These are phyloP conservation scores for Citrus glauca DNA, from an alignment of 345 rosid genomes.

Conservation along the genomic window DNA sequence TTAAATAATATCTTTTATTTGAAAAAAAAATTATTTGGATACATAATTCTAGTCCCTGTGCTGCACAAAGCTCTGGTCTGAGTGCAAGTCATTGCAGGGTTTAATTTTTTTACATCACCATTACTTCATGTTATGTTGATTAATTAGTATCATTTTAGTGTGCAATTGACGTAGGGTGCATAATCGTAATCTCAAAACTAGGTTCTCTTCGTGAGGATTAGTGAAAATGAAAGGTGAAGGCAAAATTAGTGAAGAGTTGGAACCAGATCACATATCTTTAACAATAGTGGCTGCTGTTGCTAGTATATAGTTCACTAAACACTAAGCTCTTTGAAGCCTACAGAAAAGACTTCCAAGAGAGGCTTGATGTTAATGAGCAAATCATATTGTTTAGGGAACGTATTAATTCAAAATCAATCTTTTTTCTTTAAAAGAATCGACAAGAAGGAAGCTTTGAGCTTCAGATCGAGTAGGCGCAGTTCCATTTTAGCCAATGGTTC, in stretches of 20 bases:
- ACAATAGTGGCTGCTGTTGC: neutral
- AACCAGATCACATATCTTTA: neutral
- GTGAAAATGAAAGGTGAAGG: neutral
- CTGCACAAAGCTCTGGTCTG: neutral
- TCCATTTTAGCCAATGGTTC: neutral
- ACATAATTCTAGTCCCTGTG: too few species aligned
- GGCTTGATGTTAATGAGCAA: neutral
- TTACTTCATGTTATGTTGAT: neutral
- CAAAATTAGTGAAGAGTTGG: neutral
- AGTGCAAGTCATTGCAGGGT: neutral
- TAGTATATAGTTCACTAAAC: neutral
- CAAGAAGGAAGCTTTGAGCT: neutral
- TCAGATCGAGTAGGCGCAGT: too few species aligned
- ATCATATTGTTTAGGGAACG: neutral
- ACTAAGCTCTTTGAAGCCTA: too few species aligned
- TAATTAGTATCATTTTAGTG: neutral
- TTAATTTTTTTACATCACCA: neutral
- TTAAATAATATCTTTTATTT: slow-evolving; percentile 18
- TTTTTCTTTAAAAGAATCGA: neutral
- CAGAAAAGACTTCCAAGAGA: neutral
- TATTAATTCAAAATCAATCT: neutral
- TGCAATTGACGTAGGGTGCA: too few species aligned
- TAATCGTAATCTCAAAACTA: neutral
- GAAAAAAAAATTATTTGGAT: neutral
- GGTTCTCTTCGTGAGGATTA: neutral